Evolutionary conservation across 2,329 filamentous ascomycete species (phyloP).

Genomic region (Cladosporium austrohemisphaericum): DNA sequence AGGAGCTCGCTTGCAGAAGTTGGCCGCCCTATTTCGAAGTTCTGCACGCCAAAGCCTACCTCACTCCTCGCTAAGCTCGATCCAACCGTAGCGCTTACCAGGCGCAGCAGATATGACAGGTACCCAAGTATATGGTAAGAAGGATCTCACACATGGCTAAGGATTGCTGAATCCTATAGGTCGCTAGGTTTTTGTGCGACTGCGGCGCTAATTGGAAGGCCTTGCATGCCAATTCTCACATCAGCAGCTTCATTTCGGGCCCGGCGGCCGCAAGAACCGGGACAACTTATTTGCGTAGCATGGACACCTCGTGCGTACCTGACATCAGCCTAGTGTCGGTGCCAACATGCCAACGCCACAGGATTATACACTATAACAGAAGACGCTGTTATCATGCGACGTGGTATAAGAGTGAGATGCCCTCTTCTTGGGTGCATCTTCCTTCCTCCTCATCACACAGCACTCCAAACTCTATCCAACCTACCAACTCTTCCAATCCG

Average conservation of each 20-base stretch:
- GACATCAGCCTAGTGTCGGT: conserved; percentile 5
- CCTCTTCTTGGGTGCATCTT: conserved; percentile 10
- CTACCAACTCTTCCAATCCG: conserved; percentile 2
- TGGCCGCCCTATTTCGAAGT: conserved; percentile 9
- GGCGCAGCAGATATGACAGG: conserved; percentile 8
- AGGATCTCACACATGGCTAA: conserved; percentile 7
- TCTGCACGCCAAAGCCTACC: conserved; percentile 4
- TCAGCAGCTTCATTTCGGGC: conserved; percentile 4
- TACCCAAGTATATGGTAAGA: not conserved
- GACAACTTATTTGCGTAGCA: conserved; percentile 1
- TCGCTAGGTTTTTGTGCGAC: not conserved
- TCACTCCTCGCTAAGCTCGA: conserved; percentile 6
- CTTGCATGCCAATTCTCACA: conserved; percentile 4
- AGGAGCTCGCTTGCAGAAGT: not conserved
- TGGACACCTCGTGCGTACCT: not conserved
- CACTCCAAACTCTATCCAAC: conserved; percentile 29
- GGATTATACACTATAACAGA: not conserved
- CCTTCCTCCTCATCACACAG: conserved; percentile 8
- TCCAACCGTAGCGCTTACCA: conserved; percentile 8
- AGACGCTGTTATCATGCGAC: not conserved
- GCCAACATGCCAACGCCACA: conserved; percentile 1
- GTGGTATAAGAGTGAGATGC: conserved; percentile 23
- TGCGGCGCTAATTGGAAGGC: not conserved
- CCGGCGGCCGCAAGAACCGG: conserved; percentile 1
- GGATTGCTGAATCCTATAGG: not conserved